Conservation (phyloP, 345 rosid genomes). For the Citrus hindsii region DNA sequence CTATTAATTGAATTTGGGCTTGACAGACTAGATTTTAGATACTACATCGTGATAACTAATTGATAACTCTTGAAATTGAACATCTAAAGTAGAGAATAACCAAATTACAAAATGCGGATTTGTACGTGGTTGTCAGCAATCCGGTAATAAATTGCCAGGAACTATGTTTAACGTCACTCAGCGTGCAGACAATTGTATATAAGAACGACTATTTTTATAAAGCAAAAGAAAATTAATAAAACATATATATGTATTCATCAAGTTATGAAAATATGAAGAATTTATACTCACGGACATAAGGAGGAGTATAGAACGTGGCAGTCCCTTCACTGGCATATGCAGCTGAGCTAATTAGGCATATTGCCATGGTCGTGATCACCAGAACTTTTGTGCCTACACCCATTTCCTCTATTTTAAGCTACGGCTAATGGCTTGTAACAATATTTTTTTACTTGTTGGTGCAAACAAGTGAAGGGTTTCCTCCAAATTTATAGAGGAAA, state of each 20-base stretch:
- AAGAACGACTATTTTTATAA: neutral
- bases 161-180: neutral
- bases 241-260: neutral
- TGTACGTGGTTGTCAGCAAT: neutral
- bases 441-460: neutral
- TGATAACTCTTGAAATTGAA: too few species aligned
- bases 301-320: neutral
- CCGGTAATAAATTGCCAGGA: too few species aligned
- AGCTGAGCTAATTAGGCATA: neutral
- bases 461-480: neutral
- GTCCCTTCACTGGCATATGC: neutral
- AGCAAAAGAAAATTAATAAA: too few species aligned
- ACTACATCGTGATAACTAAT: too few species aligned
- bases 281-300: neutral
- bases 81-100: too few species aligned
- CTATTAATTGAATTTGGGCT: too few species aligned
- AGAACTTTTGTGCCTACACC: neutral
- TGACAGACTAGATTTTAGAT: too few species aligned
- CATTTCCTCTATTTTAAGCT: neutral
- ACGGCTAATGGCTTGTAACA: too few species aligned
- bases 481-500: neutral
- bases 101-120: neutral
- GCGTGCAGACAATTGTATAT: neutral
- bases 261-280: neutral
- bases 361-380: neutral